Percentiles rank a stretch among this genome's conserved stretches.
phyloP scores from a whole-genome alignment of 2,329 filamentous ascomycete genomes.

The Cyphellophora attinorum region DNA sequence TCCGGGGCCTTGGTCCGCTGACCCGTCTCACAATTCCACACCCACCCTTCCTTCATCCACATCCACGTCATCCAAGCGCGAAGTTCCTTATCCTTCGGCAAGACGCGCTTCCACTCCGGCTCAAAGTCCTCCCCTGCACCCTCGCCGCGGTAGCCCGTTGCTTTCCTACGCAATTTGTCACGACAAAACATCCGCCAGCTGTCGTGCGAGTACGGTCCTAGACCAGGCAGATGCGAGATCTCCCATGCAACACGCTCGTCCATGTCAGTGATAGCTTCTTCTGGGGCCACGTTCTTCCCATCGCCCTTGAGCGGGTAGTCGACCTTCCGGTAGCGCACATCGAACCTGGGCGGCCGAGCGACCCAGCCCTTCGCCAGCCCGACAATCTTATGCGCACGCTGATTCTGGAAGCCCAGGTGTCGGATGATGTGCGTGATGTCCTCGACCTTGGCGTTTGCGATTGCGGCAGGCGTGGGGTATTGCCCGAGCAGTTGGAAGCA shows the following conservation, averaged over 20 bases:
- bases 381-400: constrained; percentile 59
- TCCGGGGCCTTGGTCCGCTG: constrained; percentile 30
- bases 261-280: constrained; percentile 40
- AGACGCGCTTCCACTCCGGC: constrained; percentile 83
- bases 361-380: constrained; percentile 63
- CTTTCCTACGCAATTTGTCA: constrained; percentile 60
- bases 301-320: constrained; percentile 45
- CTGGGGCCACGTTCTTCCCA: constrained; percentile 37
- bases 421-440: constrained; percentile 56
- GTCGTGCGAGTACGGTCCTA: constrained; percentile 72
- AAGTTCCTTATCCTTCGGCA: constrained; percentile 74
- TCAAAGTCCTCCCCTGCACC: constrained; percentile 47
- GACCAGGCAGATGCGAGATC: constrained; percentile 70
- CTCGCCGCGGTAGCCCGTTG: constrained; percentile 56
- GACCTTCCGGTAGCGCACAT: constrained; percentile 46
- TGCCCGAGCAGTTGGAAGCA: constrained; percentile 58
- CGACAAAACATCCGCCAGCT: constrained; percentile 92
- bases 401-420: constrained; percentile 60
- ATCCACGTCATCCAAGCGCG: constrained; percentile 79
- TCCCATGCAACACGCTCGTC: constrained; percentile 59
- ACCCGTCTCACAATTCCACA: constrained; percentile 68
- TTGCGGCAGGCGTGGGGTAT: constrained; percentile 57
- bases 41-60: constrained; percentile 79
- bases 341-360: constrained; percentile 49
- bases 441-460: constrained; percentile 48